Evolutionary conservation across 768 basidiomycete genomes (phyloP), one percentile per base, ranked within the genome.

Genomic region (Strobilomyces confusus): DNA sequence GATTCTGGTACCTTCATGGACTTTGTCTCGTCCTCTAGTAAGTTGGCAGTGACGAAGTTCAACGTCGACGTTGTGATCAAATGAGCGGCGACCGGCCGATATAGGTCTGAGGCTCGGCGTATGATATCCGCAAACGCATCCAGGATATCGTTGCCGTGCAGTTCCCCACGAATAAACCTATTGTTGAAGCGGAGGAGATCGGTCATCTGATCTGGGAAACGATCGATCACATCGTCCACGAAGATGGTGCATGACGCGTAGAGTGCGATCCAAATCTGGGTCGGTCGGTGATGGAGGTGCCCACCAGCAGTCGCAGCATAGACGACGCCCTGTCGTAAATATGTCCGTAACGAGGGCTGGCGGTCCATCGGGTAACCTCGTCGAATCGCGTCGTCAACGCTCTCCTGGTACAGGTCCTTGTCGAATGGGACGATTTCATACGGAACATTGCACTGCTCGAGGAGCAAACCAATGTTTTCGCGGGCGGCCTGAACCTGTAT

Each of bases 11-110:
- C 72, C 54, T 59, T 33, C 65, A 74, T 66, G 2, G 55, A 60
- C 17, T 54, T 47, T 4, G 65, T 66, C 30, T 71, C 67, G 23
- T 63, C 32, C 30, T 76, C 75, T 11, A 74, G 54, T 19, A 72
- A 26, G 42, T 63, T 57, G 12, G 69, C 65, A 26, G 69, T 67
- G n/a, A 78, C 55, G 25, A 69, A 66, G 32, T 72, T 72, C 42
- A 78, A 34, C 0, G 69, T 70, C 9, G 71, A 66, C 3, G 70
- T 66, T n/a, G 71, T 61, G 48, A 79, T 72, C 19, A 72, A 53
- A 37, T 73, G 72, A 0, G 70, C 66, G 2, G 59, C 61, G 23
- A 72, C 58, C 0, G 65, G 52, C 0, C 49, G 58, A 46, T 61
- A 77, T 44, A 70, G 52, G 3, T 59, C 52, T 7, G 68, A 54